Percentiles rank a stretch among this genome's conserved stretches.
Conservation (phyloP, 441 rosid genomes). For the Pelargonium myrrhifolium region DNA sequence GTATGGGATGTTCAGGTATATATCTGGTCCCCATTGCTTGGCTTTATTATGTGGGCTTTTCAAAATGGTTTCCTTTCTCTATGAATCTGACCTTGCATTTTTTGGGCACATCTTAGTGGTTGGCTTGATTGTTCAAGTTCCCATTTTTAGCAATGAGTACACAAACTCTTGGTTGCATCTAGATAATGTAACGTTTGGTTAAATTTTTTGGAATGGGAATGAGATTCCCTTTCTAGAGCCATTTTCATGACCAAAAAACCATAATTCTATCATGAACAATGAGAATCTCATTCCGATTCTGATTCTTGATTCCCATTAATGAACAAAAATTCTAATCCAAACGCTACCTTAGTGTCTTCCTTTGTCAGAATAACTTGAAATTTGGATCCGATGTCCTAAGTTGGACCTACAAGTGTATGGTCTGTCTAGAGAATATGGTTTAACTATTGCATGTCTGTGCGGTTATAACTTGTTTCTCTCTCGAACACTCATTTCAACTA, state of each 20-base stretch:
- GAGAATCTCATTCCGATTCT: no score
- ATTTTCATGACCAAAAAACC: no score
- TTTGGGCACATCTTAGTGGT: not conserved
- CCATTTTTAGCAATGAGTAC: not conserved
- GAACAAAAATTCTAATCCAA: no score
- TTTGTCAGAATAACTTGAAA: no score
- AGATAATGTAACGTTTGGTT: no score
- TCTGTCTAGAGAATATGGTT: not conserved
- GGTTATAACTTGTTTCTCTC: not conserved
- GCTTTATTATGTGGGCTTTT: not conserved
- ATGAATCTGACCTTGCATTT: not conserved
- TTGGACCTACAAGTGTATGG: not conserved
- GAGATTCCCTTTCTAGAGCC: no score
- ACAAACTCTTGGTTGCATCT: not conserved
- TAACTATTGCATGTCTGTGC: not conserved
- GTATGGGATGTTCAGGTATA: conserved; percentile 98
- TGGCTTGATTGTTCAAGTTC: not conserved
- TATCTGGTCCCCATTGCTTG: conserved; percentile 1
- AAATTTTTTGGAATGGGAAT: no score
- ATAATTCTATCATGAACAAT: no score
- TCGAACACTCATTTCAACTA: not conserved
- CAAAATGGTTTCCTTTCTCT: not conserved
- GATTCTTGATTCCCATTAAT: no score
- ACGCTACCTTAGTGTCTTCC: no score
- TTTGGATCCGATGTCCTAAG: not conserved